Conservation (phyloP, 2,329 filamentous ascomycete species). For the Aspergillus calidoustus region DNA sequence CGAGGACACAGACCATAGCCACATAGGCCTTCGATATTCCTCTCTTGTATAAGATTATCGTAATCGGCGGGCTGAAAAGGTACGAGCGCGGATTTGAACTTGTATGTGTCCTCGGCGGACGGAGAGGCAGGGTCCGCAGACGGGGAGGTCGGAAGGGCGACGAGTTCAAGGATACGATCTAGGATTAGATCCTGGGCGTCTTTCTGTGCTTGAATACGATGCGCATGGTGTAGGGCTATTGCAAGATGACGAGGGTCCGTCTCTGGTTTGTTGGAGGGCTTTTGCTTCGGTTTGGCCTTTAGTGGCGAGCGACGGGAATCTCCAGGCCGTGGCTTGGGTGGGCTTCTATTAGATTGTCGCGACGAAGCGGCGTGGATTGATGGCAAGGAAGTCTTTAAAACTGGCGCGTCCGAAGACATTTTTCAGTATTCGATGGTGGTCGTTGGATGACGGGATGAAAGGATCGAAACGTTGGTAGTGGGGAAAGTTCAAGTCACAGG, state of each 20-base stretch:
- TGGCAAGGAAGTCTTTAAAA: conserved; percentile 63
- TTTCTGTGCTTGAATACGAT: conserved; percentile 80
- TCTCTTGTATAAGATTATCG: conserved; percentile 84
- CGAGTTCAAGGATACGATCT: conserved; percentile 71
- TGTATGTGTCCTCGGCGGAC: conserved; percentile 62
- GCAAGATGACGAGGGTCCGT: conserved; percentile 55
- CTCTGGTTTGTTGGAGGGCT: conserved; percentile 39
- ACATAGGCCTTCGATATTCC: conserved; percentile 80
- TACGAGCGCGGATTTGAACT: conserved; percentile 69
- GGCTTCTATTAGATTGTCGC: conserved; percentile 35
- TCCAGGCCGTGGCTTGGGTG: conserved; percentile 48
- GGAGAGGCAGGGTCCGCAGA: conserved; percentile 58
- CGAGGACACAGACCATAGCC: conserved; percentile 80
- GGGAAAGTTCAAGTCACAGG: conserved; percentile 12
- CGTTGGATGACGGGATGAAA: neutral
- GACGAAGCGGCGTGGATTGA: conserved; percentile 45
- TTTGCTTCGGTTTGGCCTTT: conserved; percentile 24
- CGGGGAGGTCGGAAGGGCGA: conserved; percentile 62
- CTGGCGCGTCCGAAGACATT: conserved; percentile 52
- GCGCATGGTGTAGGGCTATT: conserved; percentile 80
- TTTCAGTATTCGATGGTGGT: neutral
- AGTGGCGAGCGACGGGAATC: conserved; percentile 35
- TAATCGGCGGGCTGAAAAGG: conserved; percentile 88
- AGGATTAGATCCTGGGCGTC: conserved; percentile 76
- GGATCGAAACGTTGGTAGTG: neutral